Evolutionary conservation across 1,139 yeast genomes (phyloP), one percentile per base, ranked within the genome.

Genomic region (Suhomyces bokatorum): DNA sequence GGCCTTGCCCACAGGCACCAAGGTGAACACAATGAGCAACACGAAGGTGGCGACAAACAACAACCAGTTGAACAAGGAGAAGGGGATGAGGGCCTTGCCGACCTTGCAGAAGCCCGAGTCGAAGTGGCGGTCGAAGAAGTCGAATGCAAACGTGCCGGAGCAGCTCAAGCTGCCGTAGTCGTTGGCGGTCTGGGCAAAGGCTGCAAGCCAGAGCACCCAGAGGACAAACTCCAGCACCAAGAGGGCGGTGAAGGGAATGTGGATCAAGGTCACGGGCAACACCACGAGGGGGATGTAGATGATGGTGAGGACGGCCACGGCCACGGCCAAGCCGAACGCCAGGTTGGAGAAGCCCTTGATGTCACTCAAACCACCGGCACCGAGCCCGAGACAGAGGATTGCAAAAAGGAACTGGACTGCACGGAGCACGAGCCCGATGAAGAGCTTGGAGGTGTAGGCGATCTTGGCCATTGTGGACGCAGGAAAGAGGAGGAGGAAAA

Each of bases 71-170:
- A 69, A 46, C 31, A 69, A 59, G 0, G 64, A 55, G 45, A 69
- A 59, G 2, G 70, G 67, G 46, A 66, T 57, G 13, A 59, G 44
- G 1, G 70, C 70, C 51, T 68, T 62, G 7, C 62, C 62, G 6
- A 58, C 24, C 32, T 46, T 45, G 51, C 74, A 69, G 36, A 31
- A 22, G n/a, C 13, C 14, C 31, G 14, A 32, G 35, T 13, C 24
- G 35, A 39, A 24, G 6, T 20, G n/a, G 31, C 3, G 30, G 27
- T n/a, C 26, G 10, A 32, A 32, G 29, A 13, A 24, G 4, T 27
- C 29, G 14, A 13, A 13, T 7, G 13, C 11, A 28, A 6, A 6
- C 26, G 6, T 9, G 3, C 42, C 44, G 6, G 48, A 40, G 51
- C 73, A 67, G 32, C 39, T 27, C 5, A 37, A 46, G 5, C 53